These are phyloP conservation scores for Allium fistulosum DNA, from an alignment of 106 monocot species.

Conservation along the genomic window DNA sequence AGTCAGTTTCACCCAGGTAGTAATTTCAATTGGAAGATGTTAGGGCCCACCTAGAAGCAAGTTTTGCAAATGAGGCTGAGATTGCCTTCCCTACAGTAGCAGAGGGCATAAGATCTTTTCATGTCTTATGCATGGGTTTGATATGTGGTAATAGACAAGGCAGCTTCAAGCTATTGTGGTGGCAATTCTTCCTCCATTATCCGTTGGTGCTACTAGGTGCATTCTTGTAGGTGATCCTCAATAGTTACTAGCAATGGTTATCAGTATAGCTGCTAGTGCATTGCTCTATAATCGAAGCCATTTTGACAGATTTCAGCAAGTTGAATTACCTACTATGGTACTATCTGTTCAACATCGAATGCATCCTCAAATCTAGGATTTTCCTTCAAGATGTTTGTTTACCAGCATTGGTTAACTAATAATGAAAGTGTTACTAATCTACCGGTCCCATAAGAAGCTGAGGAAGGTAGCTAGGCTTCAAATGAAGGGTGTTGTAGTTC, in stretches of 20 bases:
- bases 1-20: slow-evolving; percentile 49
- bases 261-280: slow-evolving; percentile 94
- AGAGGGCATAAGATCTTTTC: slow-evolving; percentile 87
- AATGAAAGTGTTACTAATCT: slow-evolving; percentile 60
- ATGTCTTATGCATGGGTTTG: slow-evolving; percentile 86
- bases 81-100: slow-evolving; percentile 96
- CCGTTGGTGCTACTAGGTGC: slow-evolving; percentile 91
- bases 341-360: slow-evolving; percentile 85
- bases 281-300: slow-evolving; percentile 80
- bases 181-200: slow-evolving; percentile 76
- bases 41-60: slow-evolving; percentile 84
- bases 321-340: slow-evolving; percentile 78
- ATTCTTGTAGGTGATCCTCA: slow-evolving; percentile 94
- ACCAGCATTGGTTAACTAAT: slow-evolving; percentile 70
- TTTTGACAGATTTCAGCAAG: slow-evolving; percentile 84
- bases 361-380: slow-evolving; percentile 88
- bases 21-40: slow-evolving; percentile 86
- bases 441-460: no score
- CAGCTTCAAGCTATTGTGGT: slow-evolving; percentile 94
- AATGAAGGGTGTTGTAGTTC: no score
- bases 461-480: no score
- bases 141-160: slow-evolving; percentile 98
- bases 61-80: slow-evolving; percentile 96
- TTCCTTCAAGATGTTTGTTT: slow-evolving; percentile 80
- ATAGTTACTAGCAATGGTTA: slow-evolving; percentile 91